A percentile compares a stretch with the other conserved stretches of the same genome.
These are phyloP conservation scores for Schrenkiella parvula DNA, from an alignment of 345 rosid species.

Conservation along the genomic window DNA sequence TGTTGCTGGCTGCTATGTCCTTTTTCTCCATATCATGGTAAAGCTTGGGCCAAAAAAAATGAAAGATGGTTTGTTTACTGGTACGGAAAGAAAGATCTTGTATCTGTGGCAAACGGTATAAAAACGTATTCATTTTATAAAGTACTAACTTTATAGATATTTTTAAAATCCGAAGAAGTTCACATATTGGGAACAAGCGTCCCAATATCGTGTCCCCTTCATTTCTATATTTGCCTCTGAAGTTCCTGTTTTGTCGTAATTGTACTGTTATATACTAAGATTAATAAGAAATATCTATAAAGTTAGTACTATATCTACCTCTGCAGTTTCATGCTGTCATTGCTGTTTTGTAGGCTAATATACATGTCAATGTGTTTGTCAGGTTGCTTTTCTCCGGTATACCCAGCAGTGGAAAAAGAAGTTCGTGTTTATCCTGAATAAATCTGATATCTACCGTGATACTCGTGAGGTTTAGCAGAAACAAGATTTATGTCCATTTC, in stretches of 20 bases:
- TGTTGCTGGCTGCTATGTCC: not conserved
- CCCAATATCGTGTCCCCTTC: not conserved
- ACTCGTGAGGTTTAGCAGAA: slow-evolving; percentile 56
- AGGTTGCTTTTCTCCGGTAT: slow-evolving; percentile 92
- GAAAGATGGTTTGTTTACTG: not conserved
- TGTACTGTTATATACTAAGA: not conserved
- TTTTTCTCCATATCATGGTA: not conserved
- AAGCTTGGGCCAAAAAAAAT: not conserved
- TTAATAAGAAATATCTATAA: too few relatives aligned
- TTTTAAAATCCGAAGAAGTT: not conserved
- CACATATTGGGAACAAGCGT: not conserved
- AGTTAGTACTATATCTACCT: not conserved
- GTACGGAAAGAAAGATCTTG: not conserved
- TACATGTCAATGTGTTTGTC: slow-evolving; percentile 23
- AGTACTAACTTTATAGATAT: not conserved
- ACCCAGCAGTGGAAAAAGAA: slow-evolving; percentile 96
- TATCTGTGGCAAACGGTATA: not conserved
- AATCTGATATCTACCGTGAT: slow-evolving; percentile 85
- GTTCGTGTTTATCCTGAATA: slow-evolving; percentile 83
- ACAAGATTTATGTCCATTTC: slow-evolving; percentile 5
- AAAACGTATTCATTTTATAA: not conserved
- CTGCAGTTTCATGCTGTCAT: slow-evolving; percentile 4
- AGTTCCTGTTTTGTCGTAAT: not conserved
- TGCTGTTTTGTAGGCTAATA: slow-evolving; percentile 2
- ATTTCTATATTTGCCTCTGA: not conserved